Conservation (phyloP, 2,329 filamentous ascomycete genomes). For the Trichoderma aggressivum region DNA sequence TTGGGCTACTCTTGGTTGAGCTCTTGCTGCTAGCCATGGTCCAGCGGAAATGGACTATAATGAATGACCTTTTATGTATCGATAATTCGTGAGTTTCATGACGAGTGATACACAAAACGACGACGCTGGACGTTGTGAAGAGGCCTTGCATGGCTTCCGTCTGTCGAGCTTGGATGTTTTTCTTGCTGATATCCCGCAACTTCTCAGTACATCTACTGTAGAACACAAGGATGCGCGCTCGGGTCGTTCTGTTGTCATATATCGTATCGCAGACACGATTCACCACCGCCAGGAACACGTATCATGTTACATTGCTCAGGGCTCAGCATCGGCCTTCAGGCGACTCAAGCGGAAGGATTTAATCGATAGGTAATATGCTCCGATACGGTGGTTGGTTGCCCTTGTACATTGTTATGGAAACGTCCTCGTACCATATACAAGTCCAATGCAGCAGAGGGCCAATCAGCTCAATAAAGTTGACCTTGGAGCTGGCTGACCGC, state of each 20-base stretch:
- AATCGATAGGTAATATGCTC: background rate
- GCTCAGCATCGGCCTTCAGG: background rate
- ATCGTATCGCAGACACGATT: background rate
- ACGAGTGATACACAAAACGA: background rate
- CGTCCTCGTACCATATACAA: background rate
- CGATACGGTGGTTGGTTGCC: background rate
- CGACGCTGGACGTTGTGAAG: background rate
- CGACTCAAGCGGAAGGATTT: background rate
- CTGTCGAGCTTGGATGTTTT: background rate
- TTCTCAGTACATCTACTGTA: background rate
- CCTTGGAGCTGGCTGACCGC: background rate
- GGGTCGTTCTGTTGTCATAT: background rate
- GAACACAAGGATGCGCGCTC: background rate
- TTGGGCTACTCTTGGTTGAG: background rate
- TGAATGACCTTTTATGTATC: background rate
- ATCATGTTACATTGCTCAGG: conserved; percentile 10
- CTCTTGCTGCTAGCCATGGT: background rate
- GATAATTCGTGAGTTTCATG: background rate
- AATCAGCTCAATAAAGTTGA: background rate
- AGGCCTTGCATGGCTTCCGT: background rate
- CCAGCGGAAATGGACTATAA: background rate
- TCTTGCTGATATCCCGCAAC: background rate
- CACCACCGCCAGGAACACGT: conserved; percentile 10
- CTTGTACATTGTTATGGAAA: background rate
- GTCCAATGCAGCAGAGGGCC: background rate